Conservation (phyloP, 1,284 basidiomycete species). For the Schizophyllum commune region DNA sequence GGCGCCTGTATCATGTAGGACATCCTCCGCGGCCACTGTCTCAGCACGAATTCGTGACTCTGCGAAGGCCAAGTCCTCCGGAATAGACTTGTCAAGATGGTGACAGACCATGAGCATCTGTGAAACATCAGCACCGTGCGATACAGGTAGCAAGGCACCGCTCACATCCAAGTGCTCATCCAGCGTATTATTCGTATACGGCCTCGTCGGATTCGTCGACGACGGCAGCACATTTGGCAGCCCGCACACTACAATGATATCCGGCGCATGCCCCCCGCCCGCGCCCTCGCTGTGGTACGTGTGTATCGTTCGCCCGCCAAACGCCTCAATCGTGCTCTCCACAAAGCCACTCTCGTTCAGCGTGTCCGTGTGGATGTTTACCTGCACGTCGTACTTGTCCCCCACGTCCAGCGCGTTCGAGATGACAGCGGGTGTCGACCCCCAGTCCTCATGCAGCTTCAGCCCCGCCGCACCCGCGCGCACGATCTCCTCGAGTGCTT, state of each 20-base stretch:
- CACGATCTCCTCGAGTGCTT: slow-evolving; percentile 76
- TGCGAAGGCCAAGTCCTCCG: slow-evolving; percentile 94
- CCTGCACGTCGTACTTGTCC: slow-evolving; percentile 93
- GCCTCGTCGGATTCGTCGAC: slow-evolving; percentile 96
- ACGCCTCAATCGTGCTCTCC: slow-evolving; percentile 87
- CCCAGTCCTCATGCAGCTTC: slow-evolving; percentile 99
- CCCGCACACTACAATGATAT: slow-evolving; percentile 95
- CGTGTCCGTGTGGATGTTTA: slow-evolving; percentile 94
- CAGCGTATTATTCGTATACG: slow-evolving; percentile 87
- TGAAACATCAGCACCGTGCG: background rate
- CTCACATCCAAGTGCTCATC: slow-evolving; percentile 95
- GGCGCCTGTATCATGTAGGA: slow-evolving; percentile 90
- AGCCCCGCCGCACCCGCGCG: slow-evolving; percentile 85
- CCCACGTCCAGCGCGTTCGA: slow-evolving; percentile 74
- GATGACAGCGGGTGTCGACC: slow-evolving; percentile 84
- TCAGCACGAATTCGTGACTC: slow-evolving; percentile 96
- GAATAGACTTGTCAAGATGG: slow-evolving; percentile 82
- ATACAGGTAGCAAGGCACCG: slow-evolving; percentile 2
- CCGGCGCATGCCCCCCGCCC: slow-evolving; percentile 94
- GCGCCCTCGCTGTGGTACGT: slow-evolving; percentile 97
- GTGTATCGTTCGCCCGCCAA: slow-evolving; percentile 90
- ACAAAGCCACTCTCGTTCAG: slow-evolving; percentile 93
- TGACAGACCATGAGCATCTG: slow-evolving; percentile 98
- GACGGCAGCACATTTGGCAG: slow-evolving; percentile 90
- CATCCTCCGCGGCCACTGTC: slow-evolving; percentile 96